These are phyloP conservation scores for Rhododendron simsii DNA, from an alignment of 148 eudicot genomes.

Conservation along the genomic window DNA sequence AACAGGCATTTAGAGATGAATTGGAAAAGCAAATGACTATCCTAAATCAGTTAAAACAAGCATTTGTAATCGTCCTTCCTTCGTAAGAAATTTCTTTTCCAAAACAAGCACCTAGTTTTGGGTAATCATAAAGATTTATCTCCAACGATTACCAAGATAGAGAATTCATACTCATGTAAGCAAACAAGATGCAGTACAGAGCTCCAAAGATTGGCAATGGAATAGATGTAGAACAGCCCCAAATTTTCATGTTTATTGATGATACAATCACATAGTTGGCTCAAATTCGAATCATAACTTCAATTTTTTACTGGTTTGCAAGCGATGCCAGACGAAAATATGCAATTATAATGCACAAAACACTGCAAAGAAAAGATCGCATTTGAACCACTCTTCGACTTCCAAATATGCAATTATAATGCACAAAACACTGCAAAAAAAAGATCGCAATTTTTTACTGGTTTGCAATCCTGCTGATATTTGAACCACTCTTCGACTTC, in stretches of 20 bases:
- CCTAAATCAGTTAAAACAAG: too few species aligned
- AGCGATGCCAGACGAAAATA: neutral
- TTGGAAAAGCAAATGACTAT: too few species aligned
- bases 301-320: neutral
- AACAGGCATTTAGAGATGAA: too few species aligned
- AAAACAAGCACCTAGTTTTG: too few species aligned
- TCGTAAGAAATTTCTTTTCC: too few species aligned
- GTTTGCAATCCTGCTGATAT: slow-evolving; percentile 64
- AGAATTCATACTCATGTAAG: slow-evolving; percentile 57
- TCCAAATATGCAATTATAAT: slow-evolving; percentile 18
- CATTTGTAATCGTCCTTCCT: too few species aligned
- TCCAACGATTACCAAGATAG: too few species aligned
- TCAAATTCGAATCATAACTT: neutral
- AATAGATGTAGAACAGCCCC: slow-evolving; percentile 82
- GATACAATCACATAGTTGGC: neutral
- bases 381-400: slow-evolving; percentile 81
- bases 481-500: slow-evolving; percentile 82
- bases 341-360: too few species aligned
- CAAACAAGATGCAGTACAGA: slow-evolving; percentile 32
- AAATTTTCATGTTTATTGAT: slow-evolving; percentile 58
- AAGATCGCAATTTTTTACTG: too few species aligned
- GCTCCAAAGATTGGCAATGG: slow-evolving; percentile 72
- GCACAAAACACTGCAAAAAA: too few species aligned
- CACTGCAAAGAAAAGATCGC: slow-evolving; percentile 22
- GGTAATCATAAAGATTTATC: too few species aligned